Percentiles rank a stretch among this genome's conserved stretches.
Conservation (phyloP, 2,329 filamentous ascomycete genomes). For the Aspergillus ruber region DNA sequence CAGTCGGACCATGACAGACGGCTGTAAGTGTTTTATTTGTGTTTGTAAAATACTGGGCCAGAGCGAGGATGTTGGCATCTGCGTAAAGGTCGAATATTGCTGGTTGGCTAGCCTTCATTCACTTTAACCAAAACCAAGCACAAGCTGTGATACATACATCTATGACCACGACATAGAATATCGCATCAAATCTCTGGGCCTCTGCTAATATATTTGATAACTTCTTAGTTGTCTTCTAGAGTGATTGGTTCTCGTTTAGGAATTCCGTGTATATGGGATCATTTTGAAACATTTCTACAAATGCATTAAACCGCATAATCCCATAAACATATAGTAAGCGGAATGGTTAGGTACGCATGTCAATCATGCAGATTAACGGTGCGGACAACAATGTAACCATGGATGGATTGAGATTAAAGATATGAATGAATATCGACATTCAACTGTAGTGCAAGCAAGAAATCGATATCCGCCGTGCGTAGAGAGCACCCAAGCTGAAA, state of each 20-base stretch:
- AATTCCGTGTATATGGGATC: not conserved
- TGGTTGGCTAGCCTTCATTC: slow-evolving; percentile 7
- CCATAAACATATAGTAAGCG: too few relatives aligned
- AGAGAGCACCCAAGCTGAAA: too few relatives aligned
- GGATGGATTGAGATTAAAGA: too few relatives aligned
- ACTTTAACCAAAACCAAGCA: too few relatives aligned
- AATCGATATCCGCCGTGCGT: too few relatives aligned
- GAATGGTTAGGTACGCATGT: too few relatives aligned
- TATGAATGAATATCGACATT: too few relatives aligned
- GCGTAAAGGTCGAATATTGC: slow-evolving; percentile 45
- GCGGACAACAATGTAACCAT: too few relatives aligned
- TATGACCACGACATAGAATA: slow-evolving; percentile 51
- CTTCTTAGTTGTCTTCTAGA: not conserved
- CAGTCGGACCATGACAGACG: slow-evolving; percentile 44
- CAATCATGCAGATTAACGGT: too few relatives aligned
- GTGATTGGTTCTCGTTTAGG: not conserved
- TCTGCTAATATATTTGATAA: slow-evolving; percentile 12
- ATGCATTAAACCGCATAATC: slow-evolving; percentile 20
- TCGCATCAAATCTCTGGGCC: slow-evolving; percentile 54
- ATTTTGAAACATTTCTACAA: slow-evolving; percentile 25
- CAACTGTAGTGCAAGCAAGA: too few relatives aligned
- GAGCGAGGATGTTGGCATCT: slow-evolving; percentile 13
- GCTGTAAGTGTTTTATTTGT: slow-evolving; percentile 38
- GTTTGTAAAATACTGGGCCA: not conserved
- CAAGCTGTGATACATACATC: slow-evolving; percentile 25